These are phyloP conservation scores for Diphasiastrum complanatum DNA, from an alignment of 83 land plant species.

Conservation along the genomic window DNA sequence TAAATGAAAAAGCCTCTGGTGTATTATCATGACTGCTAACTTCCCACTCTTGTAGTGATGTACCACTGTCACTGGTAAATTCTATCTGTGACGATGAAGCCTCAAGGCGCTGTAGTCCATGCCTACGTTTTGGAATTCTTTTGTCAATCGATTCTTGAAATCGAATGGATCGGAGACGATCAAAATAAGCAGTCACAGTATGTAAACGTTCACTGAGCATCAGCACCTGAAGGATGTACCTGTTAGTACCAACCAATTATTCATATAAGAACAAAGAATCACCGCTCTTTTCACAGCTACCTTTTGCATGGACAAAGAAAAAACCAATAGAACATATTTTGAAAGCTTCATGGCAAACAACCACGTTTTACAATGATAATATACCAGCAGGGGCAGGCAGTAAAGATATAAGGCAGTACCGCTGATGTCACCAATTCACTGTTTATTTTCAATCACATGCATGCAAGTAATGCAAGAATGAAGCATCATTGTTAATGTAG, in stretches of 20 bases:
- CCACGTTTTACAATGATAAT: no score
- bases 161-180: constrained; percentile 59
- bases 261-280: background rate
- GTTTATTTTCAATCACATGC: no score
- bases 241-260: constrained; percentile 10
- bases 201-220: constrained; percentile 76
- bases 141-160: constrained; percentile 72
- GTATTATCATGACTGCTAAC: constrained; percentile 18
- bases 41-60: constrained; percentile 1
- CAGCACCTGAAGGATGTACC: constrained; percentile 53
- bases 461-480: no score
- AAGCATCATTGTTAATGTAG: no score
- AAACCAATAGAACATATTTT: no score
- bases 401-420: no score
- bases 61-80: background rate
- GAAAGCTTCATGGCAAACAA: no score
- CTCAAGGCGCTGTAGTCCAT: constrained; percentile 3
- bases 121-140: constrained; percentile 58
- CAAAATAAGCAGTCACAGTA: constrained; percentile 70
- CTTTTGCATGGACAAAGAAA: no score
- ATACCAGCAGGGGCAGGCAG: no score
- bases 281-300: no score
- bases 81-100: background rate
- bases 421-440: no score
- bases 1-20: constrained; percentile 30